Evolutionary conservation across 441 rosid genomes (phyloP), one percentile per base, ranked within the genome.

Genomic region (Brassica balearica): DNA sequence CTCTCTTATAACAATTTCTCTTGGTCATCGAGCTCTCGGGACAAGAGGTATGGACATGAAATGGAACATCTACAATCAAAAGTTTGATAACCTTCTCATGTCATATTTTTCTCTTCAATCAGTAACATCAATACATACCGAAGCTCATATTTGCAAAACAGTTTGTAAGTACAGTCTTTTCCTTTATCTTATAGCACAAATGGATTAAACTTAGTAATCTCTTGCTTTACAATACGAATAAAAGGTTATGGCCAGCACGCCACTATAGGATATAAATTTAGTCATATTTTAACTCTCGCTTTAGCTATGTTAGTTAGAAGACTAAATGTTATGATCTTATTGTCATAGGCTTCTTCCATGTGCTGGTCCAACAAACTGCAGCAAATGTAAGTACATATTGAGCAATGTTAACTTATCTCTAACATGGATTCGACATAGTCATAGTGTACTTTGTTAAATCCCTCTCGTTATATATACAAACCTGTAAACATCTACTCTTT

Each of bases 1-100:
- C 86, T 94, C 68, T 91, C 98, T 6, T 90, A 85, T 81, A 94
- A 94, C 71, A 80, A 89, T 85, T 92, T 94, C 46, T 70, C 85
- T 7, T 65, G 87, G 81, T 2, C 84, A 71, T 34, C 84, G 80
- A 51, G 82, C 84, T 94, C 96, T 85, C 80, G 3, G 58, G 85
- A 78, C 48, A 85, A 83, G 84, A 70, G 80, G 96, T 65, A 65
- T 65, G 51, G 36, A 65, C 75, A 17, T 71, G 66, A 53, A 27
- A 56, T 19, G 6, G 51, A 32, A 70, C 14, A 11, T 14, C 61
- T 69, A 23, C 22, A 12, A 12, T 68, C 8, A 29, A 4, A 12
- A 2, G 5, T 56, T 72, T 60, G 2, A 69, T 77, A 43, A 68
- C 62, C 6, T 51, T 46, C 76, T 81, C 58, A 82, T 68, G 64